Conservation (phyloP, 176 grass and related monocot genomes). For the Eleusine coracana region DNA sequence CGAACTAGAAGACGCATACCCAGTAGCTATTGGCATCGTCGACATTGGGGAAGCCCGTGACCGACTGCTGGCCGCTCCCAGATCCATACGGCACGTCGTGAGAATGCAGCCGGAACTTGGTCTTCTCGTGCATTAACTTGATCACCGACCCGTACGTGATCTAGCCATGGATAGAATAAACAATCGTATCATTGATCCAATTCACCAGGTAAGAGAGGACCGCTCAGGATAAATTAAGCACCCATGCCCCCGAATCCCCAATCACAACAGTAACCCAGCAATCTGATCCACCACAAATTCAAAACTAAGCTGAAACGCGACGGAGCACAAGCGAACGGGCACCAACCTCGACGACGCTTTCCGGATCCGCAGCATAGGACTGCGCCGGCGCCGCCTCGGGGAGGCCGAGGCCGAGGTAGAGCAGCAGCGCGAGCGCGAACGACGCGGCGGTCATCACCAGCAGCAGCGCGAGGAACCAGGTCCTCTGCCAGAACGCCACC, state of each 20-base stretch:
- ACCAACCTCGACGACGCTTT: conserved; percentile 60
- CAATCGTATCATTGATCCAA: conserved; percentile 17
- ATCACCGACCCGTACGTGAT: conserved; percentile 71
- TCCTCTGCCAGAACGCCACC: conserved; percentile 75
- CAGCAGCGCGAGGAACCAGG: conserved; percentile 80
- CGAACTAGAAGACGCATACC: conserved; percentile 44
- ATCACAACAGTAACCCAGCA: neutral
- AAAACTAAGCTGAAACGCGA: neutral
- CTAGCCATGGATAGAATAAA: conserved; percentile 41
- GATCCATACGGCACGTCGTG: conserved; percentile 88
- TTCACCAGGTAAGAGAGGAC: neutral
- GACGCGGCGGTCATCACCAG: conserved; percentile 65
- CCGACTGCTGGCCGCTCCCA: conserved; percentile 82
- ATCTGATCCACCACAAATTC: neutral
- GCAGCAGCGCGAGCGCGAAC: conserved; percentile 69
- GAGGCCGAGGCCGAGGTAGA: conserved; percentile 72
- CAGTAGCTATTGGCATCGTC: conserved; percentile 86
- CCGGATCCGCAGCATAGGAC: conserved; percentile 48
- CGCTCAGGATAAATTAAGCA: neutral
- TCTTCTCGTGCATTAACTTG: conserved; percentile 78
- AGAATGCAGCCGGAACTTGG: conserved; percentile 74
- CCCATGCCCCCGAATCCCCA: neutral
- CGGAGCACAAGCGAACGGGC: neutral
- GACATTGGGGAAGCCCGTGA: conserved; percentile 75
- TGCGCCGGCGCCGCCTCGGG: conserved; percentile 55